Evolutionary conservation across 2,329 filamentous ascomycete genomes (phyloP), one percentile per base, ranked within the genome.

Genomic region (Coniochaeta hoffmannii): DNA sequence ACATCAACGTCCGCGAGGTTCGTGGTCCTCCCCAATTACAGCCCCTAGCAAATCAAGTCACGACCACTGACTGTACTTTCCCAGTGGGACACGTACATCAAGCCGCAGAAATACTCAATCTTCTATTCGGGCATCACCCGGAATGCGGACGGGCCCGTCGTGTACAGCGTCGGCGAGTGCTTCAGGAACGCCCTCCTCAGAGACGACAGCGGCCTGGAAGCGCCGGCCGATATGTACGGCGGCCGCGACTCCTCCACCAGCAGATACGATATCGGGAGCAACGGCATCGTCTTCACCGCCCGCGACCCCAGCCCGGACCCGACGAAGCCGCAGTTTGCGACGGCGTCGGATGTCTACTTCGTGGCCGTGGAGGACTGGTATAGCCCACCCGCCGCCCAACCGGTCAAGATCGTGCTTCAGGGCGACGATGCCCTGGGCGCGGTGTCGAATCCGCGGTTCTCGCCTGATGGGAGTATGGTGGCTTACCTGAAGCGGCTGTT

Each of bases 41-140:
- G 10, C 26, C 15, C 11, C 22, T 26, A 14, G 36, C 31, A 26
- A 10, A 36, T 1, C 26, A 34, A 28, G 17, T n/a, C 2, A 24
- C 57, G 36, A 32, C 44, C 51, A 46, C n/a, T 46, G 41, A 28
- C 41, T 26, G 46, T 4, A 30, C 50, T 5, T 36, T 4, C n/a
- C 15, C 53, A 74, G 68, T 69, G 66, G 67, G 65, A 70, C 54
- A 55, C 62, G 1, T 68, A 69, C 32, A 61, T 61, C 24, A 65
- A 64, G 22, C 60, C 64, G 8, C 62, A 69, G 36, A 66, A 62
- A 19, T 66, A 70, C 53, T 60, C 64, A 4, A 66, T 76, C 26
- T 76, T 72, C 68, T 75, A 73, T 61, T 69, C 66, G 10, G 65
- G 61, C 11, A 61, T 75, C 17, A 56, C 62, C 35, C 59, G 54